Evolutionary conservation across 2,329 filamentous ascomycete genomes (phyloP), one percentile per base, ranked within the genome.

Genomic region (Trichophyton equinum): DNA sequence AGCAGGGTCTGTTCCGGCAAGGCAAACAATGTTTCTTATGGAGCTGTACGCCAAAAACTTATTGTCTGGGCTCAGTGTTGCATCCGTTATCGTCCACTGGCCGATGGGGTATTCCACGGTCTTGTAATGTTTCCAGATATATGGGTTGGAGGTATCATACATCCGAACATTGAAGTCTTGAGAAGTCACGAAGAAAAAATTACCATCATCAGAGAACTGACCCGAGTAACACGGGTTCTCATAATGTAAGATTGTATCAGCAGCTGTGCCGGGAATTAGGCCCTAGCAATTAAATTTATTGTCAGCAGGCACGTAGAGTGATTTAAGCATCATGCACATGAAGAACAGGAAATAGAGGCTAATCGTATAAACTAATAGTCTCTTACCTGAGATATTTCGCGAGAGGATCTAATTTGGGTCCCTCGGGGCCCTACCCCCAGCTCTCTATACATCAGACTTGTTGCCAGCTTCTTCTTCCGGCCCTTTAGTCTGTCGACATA

Each of bases 111-210:
- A 96, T 30, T 80, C 77, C 4, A 91, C 89, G 0, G 88, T 92
- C 76, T 92, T 97, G 79, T 96, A 96, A 73, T 96, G 91, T 71
- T 87, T 87, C 94, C 94, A 99, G 65, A 91, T 83, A 73, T 94
- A 95, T 0, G 92, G 91, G 67, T 96, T 96, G 1, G 89, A 91
- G 0, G 94, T 97, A 72, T 97, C 92, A 74, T 97, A 99, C 89
- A 99, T 91, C 59, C 91, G 87, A 8, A 99, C 91, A 67, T 85
- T 87, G 76, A 96, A 96, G 73, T 97, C 91, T 73, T 96, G 90
- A 8, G 87, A 88, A 69, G 88, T 94, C 4, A 87, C 86, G 71
- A 92, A 97, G 77, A 96, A 97, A 77, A 97, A 97, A 73, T 96
- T 95, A 27, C 94, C 94, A 68, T 99, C 94, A 65, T 95, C 89